phyloP scores from a whole-genome alignment of 306 rosid species.

The Cucurbita moschata region DNA sequence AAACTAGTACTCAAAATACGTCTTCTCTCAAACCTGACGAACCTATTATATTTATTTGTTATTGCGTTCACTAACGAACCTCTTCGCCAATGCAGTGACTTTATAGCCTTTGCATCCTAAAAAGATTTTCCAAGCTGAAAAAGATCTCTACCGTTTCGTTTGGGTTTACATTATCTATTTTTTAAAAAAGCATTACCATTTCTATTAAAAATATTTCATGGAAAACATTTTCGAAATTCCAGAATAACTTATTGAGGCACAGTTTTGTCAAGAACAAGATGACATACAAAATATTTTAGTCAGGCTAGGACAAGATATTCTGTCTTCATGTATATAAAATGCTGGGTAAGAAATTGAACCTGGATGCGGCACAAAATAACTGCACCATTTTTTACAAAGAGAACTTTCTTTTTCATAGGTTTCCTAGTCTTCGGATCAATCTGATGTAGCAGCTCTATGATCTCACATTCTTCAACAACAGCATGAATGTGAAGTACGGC shows the following conservation, averaged over 20 bases:
- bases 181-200: background rate
- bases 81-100: too few relatives aligned
- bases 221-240: background rate
- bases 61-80: background rate
- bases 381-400: slow-evolving; percentile 92
- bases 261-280: background rate
- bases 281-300: background rate
- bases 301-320: background rate
- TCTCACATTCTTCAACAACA: slow-evolving; percentile 96
- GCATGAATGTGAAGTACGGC: slow-evolving; percentile 91
- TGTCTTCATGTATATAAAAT: background rate
- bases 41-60: background rate
- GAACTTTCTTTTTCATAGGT: slow-evolving; percentile 66
- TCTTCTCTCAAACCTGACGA: background rate
- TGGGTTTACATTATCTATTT: background rate
- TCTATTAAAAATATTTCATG: background rate
- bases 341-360: slow-evolving; percentile 33
- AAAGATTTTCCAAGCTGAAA: background rate
- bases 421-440: slow-evolving; percentile 84
- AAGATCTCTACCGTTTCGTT: background rate
- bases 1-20: background rate
- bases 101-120: background rate
- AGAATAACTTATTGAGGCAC: background rate
- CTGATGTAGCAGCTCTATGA: slow-evolving; percentile 77
- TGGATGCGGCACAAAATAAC: slow-evolving; percentile 67